These are phyloP conservation scores for Aspergillus alliaceus DNA, from an alignment of 2,329 filamentous ascomycete species.

Conservation along the genomic window DNA sequence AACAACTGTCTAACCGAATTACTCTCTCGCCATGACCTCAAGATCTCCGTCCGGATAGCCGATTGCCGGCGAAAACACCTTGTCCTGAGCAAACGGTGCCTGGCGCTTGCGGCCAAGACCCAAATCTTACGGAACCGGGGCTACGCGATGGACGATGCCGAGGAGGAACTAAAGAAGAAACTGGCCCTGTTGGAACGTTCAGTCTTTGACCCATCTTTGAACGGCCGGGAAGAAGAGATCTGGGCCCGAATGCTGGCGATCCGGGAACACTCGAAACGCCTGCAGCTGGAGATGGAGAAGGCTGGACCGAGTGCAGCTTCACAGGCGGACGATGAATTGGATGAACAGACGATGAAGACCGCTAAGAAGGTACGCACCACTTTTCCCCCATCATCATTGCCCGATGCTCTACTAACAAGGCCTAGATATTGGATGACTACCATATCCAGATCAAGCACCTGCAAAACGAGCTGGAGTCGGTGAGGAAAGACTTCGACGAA, in stretches of 20 bases:
- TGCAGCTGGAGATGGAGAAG: slow-evolving; percentile 62
- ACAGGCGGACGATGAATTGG: slow-evolving; percentile 49
- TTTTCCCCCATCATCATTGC: too few relatives aligned
- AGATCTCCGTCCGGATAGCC: slow-evolving; percentile 58
- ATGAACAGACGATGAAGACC: slow-evolving; percentile 59
- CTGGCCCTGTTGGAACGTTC: slow-evolving; percentile 57
- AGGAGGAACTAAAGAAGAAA: slow-evolving; percentile 64
- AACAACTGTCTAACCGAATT: slow-evolving; percentile 61
- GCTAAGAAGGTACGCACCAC: slow-evolving; percentile 57
- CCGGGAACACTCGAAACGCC: slow-evolving; percentile 57
- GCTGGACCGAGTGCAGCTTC: slow-evolving; percentile 43
- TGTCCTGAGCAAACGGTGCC: slow-evolving; percentile 59
- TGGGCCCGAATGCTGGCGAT: slow-evolving; percentile 67
- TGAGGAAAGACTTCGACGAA: slow-evolving; percentile 60
- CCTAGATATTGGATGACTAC: slow-evolving; percentile 52
- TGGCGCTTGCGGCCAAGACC: slow-evolving; percentile 63
- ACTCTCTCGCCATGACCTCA: slow-evolving; percentile 61
- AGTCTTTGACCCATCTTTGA: slow-evolving; percentile 61
- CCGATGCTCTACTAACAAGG: slow-evolving; percentile 31
- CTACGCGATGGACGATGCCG: slow-evolving; percentile 64
- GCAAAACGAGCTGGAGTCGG: slow-evolving; percentile 59
- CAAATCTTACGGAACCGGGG: slow-evolving; percentile 64
- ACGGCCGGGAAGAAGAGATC: slow-evolving; percentile 63
- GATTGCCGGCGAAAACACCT: slow-evolving; percentile 61
- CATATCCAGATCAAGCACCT: slow-evolving; percentile 56